Percentiles rank a stretch among this genome's conserved stretches.
phyloP scores from a whole-genome alignment of 2,329 filamentous ascomycete genomes.

The Aspergillus costaricaensis region DNA sequence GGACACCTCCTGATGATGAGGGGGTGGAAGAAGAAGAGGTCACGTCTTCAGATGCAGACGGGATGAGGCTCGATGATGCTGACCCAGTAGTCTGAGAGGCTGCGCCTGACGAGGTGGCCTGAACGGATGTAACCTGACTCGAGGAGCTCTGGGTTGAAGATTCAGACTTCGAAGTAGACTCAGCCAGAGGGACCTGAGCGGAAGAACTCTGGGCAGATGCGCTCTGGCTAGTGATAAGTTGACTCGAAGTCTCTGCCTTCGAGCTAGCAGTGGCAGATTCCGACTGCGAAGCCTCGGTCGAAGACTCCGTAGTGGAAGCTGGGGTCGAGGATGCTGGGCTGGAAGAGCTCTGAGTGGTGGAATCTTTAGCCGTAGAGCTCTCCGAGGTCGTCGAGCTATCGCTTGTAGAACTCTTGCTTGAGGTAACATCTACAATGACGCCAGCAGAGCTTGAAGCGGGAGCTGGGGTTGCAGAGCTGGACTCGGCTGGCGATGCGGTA shows the following conservation, averaged over 20 bases:
- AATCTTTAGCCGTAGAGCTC: neutral
- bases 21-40: slow-evolving; percentile 4
- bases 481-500: neutral
- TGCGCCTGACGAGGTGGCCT: neutral
- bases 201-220: slow-evolving; percentile 1
- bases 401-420: neutral
- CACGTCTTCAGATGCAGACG: neutral
- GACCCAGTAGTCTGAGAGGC: slow-evolving; percentile 1
- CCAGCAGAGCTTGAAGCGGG: slow-evolving; percentile 1
- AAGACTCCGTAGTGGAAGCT: neutral
- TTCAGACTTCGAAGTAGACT: neutral
- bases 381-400: slow-evolving; percentile 4
- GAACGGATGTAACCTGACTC: neutral
- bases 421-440: neutral
- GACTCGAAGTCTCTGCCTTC: neutral
- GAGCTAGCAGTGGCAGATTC: neutral
- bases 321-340: neutral
- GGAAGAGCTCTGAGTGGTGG: neutral
- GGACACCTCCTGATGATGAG: slow-evolving; percentile 4
- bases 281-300: neutral
- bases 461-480: slow-evolving; percentile 2
- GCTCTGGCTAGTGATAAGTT: slow-evolving; percentile 1
- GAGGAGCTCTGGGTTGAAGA: neutral
- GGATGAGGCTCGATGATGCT: neutral
- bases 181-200: neutral